phyloP scores from a whole-genome alignment of 192 early-diverging fungal species.

The Linnemannia elongata region DNA sequence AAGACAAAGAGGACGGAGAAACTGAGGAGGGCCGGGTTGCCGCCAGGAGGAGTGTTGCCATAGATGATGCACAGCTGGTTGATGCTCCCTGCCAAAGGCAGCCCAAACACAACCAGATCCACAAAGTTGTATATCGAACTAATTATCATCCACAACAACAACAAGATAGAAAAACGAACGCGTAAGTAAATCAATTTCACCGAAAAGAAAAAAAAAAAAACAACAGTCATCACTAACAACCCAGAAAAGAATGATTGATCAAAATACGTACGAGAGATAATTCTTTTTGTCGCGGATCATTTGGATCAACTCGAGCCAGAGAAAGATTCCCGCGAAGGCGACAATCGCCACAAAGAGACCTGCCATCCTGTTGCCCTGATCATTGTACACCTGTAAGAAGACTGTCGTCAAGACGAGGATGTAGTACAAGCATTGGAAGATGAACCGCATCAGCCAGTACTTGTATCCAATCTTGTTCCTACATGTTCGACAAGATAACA shows the following conservation, averaged over 20 bases:
- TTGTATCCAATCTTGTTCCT: constrained; percentile 43
- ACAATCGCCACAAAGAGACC: constrained; percentile 32
- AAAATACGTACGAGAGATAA: background rate
- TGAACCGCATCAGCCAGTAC: constrained; percentile 36
- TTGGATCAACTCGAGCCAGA: constrained; percentile 40
- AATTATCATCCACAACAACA: background rate
- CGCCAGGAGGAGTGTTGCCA: background rate
- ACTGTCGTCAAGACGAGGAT: constrained; percentile 8
- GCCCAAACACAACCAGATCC: constrained; percentile 4
- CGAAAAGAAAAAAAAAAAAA: background rate
- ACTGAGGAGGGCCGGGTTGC: background rate
- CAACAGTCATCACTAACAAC: background rate
- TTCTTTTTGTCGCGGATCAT: background rate
- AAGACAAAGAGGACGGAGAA: constrained; percentile 18
- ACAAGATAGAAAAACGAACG: background rate
- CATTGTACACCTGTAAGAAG: constrained; percentile 30
- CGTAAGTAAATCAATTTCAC: background rate
- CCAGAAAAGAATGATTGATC: background rate
- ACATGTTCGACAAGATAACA: background rate
- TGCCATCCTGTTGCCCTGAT: background rate
- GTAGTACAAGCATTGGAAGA: constrained; percentile 25
- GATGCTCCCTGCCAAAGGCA: constrained; percentile 15
- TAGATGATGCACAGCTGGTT: constrained; percentile 7
- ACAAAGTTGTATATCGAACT: constrained; percentile 19
- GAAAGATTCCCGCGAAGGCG: constrained; percentile 14